These are phyloP conservation scores for Gossypium gossypioides DNA, from an alignment of 441 rosid species.

Conservation along the genomic window DNA sequence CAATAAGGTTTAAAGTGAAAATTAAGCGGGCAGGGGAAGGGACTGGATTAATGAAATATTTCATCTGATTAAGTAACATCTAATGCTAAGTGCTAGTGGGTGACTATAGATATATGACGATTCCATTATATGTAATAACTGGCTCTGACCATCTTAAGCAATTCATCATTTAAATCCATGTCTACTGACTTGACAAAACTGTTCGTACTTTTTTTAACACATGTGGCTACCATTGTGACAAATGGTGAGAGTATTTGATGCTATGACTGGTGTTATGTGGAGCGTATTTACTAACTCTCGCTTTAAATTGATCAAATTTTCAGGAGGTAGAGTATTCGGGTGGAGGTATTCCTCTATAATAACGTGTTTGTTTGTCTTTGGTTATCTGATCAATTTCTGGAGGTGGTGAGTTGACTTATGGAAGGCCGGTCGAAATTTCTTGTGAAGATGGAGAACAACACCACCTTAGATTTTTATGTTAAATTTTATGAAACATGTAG, in stretches of 20 bases:
- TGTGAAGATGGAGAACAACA: background rate
- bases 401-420: background rate
- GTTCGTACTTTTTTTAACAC: background rate
- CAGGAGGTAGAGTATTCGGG: conserved; percentile 95
- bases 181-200: background rate
- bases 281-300: background rate
- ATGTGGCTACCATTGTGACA: background rate
- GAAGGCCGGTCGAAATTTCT: background rate
- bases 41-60: background rate
- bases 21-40: background rate
- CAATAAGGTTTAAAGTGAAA: background rate
- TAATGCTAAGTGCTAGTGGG: background rate
- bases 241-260: background rate
- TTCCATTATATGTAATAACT: background rate
- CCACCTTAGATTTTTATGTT: background rate
- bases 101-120: background rate
- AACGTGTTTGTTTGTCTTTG: conserved; percentile 1
- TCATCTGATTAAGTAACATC: background rate
- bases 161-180: background rate
- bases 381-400: background rate
- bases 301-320: conserved; percentile 11
- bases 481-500: background rate
- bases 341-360: conserved; percentile 56
- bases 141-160: background rate
- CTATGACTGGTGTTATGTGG: background rate